Conservation (phyloP, 1,139 yeast species). For the Torulaspora pretoriensis region DNA sequence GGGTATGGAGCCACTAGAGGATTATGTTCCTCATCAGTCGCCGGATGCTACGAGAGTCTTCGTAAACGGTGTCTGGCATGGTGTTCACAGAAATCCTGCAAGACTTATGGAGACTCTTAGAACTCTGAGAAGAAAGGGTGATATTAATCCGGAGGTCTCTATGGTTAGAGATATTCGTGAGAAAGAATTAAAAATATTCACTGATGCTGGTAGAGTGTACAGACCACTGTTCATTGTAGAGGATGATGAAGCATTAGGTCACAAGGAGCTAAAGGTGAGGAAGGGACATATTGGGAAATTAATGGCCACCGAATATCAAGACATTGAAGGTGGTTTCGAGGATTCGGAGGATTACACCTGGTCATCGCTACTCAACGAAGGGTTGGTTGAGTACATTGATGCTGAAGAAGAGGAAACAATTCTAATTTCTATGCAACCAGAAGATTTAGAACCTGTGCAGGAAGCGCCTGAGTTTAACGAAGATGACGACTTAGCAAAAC, state of each 20-base stretch:
- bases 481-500: conserved; percentile 54
- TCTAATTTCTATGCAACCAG: conserved; percentile 98
- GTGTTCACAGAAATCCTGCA: conserved; percentile 95
- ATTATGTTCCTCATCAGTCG: conserved; percentile 87
- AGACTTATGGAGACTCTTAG: conserved; percentile 86
- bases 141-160: conserved; percentile 92
- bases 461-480: conserved; percentile 48
- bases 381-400: conserved; percentile 89
- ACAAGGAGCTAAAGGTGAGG: conserved; percentile 71
- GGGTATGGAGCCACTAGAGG: conserved; percentile 98
- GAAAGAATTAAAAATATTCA: conserved; percentile 88
- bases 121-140: conserved; percentile 90
- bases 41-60: conserved; percentile 92
- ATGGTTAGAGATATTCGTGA: conserved; percentile 96
- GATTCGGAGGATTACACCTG: conserved; percentile 65
- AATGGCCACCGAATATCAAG: conserved; percentile 59
- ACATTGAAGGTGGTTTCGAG: conserved; percentile 50
- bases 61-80: conserved; percentile 99
- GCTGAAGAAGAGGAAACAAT: conserved; percentile 98
- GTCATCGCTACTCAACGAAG: conserved; percentile 78
- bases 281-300: conserved; percentile 79
- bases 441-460: conserved; percentile 74
- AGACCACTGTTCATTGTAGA: conserved; percentile 90
- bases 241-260: conserved; percentile 70
- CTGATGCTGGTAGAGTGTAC: conserved; percentile 98